These are phyloP conservation scores for Crithidia acanthocephali DNA, from an alignment of 208 protist genomes.

Conservation along the genomic window DNA sequence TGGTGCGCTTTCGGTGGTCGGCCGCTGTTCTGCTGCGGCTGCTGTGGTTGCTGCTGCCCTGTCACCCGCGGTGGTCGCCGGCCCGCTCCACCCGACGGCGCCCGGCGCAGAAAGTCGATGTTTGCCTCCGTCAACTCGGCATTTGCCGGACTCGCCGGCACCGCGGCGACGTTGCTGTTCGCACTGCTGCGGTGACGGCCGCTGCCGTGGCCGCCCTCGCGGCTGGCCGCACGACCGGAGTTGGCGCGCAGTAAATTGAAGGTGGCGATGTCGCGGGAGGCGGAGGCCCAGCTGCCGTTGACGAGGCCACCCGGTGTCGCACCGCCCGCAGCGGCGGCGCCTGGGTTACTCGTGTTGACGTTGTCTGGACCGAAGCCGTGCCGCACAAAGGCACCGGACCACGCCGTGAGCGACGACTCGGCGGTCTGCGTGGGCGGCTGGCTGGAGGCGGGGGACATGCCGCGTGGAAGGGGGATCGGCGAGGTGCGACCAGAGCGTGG, in stretches of 20 bases:
- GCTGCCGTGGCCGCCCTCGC: neutral
- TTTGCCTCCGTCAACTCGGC: conserved; percentile 17
- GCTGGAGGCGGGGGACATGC: conserved; percentile 20
- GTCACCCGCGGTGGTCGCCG: neutral
- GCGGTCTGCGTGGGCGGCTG: conserved; percentile 13
- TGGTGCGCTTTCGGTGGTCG: conserved; percentile 6
- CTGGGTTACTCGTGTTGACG: neutral
- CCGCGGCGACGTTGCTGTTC: neutral
- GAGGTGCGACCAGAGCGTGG: neutral
- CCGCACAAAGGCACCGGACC: conserved; percentile 24
- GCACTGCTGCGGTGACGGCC: neutral
- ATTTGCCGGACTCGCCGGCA: neutral
- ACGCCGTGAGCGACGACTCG: conserved; percentile 31
- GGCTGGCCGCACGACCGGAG: neutral
- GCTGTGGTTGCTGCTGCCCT: conserved; percentile 1
- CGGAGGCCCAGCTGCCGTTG: conserved; percentile 2
- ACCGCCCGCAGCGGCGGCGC: neutral
- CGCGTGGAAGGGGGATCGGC: conserved; percentile 1
- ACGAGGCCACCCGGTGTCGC: neutral
- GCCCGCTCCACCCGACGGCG: neutral
- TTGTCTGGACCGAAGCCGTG: conserved; percentile 6
- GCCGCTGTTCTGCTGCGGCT: conserved; percentile 12
- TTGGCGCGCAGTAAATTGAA: conserved; percentile 15
- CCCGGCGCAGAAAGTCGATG: conserved; percentile 12
- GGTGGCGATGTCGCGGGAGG: conserved; percentile 10